A percentile compares a stretch with the other conserved stretches of the same genome.
Evolutionary conservation across 1,284 basidiomycete genomes (phyloP).

Genomic region (Irpex sp.): DNA sequence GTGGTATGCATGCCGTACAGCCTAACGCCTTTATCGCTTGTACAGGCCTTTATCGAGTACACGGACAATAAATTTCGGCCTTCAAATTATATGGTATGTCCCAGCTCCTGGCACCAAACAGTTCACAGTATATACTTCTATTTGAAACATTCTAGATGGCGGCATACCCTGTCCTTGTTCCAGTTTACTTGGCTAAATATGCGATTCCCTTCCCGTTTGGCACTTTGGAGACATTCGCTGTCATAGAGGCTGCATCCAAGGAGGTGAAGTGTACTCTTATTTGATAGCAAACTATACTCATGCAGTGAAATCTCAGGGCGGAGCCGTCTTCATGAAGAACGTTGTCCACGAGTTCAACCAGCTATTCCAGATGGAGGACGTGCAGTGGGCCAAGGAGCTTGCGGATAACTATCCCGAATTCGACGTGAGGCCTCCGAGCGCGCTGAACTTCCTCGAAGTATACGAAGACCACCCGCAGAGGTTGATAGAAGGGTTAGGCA

Average conservation of each 20-base stretch:
- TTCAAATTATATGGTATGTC: background rate
- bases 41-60: constrained; percentile 12
- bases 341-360: background rate
- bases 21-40: constrained; percentile 28
- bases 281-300: background rate
- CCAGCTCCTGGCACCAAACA: no score
- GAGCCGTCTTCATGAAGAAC: background rate
- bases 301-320: background rate
- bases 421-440: background rate
- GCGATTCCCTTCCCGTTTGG: background rate
- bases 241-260: constrained; percentile 29
- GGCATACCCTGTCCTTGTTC: constrained; percentile 40
- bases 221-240: constrained; percentile 16
- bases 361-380: background rate
- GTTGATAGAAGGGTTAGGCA: no score
- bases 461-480: no score
- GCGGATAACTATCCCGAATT: background rate
- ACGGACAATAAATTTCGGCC: background rate
- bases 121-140: background rate
- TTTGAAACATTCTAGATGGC: constrained; percentile 26
- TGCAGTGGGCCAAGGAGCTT: background rate
- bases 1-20: constrained; percentile 34
- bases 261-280: constrained; percentile 20
- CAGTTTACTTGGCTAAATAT: constrained; percentile 37
- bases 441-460: background rate